Percentiles rank a stretch among this genome's conserved stretches.
Conservation (phyloP, 2,329 filamentous ascomycete species). For the Xylaria arbuscula region DNA sequence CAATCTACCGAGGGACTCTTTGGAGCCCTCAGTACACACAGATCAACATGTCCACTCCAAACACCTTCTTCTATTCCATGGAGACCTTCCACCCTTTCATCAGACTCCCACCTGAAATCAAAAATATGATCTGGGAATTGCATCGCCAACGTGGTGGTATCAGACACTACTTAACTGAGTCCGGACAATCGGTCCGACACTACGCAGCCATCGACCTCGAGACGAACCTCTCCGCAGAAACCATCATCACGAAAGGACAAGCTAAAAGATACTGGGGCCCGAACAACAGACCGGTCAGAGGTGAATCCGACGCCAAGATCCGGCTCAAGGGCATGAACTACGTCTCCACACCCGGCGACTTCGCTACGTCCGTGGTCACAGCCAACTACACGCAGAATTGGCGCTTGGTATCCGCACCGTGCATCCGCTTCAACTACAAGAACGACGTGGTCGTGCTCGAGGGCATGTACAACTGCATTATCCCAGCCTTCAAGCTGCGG, state of each 20-base stretch:
- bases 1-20: too few relatives aligned
- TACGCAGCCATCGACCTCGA: constrained; percentile 6
- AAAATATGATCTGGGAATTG: not conserved
- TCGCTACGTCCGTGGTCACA: not conserved
- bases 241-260: not conserved
- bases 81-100: not conserved
- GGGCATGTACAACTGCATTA: not conserved
- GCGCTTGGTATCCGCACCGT: not conserved
- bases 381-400: not conserved
- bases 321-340: not conserved
- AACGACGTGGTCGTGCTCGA: not conserved
- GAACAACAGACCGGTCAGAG: not conserved
- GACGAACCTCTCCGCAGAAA: not conserved
- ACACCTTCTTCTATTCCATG: not conserved
- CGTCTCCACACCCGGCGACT: not conserved
- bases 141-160: not conserved
- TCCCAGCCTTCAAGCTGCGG: not conserved
- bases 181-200: not conserved
- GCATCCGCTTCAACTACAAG: constrained; percentile 5
- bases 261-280: not conserved
- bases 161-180: constrained; percentile 1
- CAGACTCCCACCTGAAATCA: not conserved
- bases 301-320: not conserved
- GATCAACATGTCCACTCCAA: too few relatives aligned
- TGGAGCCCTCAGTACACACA: too few relatives aligned